Conservation (phyloP, 192 early-diverging fungal genomes). For the Blastocladiella britannica region DNA sequence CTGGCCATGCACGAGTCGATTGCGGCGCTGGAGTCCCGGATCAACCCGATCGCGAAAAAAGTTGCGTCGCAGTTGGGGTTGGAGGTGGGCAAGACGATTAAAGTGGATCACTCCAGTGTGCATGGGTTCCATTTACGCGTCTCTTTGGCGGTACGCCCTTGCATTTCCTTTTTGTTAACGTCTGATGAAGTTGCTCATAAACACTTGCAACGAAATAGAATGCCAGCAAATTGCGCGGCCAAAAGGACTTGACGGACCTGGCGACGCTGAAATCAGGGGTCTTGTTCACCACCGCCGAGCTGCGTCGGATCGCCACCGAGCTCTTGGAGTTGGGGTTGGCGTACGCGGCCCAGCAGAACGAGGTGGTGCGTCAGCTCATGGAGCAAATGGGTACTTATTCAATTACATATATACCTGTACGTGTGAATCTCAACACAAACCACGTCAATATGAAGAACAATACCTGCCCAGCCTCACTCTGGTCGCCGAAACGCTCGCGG, state of each 20-base stretch:
- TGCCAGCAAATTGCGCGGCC: slow-evolving; percentile 41
- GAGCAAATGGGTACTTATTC: slow-evolving; percentile 39
- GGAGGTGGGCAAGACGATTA: slow-evolving; percentile 70
- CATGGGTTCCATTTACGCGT: slow-evolving; percentile 76
- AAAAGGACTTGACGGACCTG: slow-evolving; percentile 58
- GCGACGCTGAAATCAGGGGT: slow-evolving; percentile 74
- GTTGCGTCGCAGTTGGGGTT: slow-evolving; percentile 20
- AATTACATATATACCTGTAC: neutral
- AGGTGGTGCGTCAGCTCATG: slow-evolving; percentile 72
- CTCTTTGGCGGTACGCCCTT: slow-evolving; percentile 26
- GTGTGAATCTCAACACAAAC: neutral
- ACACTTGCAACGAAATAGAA: slow-evolving; percentile 17
- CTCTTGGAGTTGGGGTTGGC: slow-evolving; percentile 32
- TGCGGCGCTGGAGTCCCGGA: neutral
- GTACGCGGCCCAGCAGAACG: slow-evolving; percentile 48
- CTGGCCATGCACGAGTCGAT: neutral
- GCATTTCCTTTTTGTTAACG: neutral
- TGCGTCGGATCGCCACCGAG: slow-evolving; percentile 39
- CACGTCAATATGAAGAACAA: slow-evolving; percentile 14
- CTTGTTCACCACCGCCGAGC: slow-evolving; percentile 54
- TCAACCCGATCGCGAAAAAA: neutral
- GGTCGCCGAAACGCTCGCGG: slow-evolving; percentile 51
- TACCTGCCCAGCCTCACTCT: slow-evolving; percentile 65
- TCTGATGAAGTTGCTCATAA: neutral
- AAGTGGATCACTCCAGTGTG: slow-evolving; percentile 62